Base-by-base conservation (phyloP, 169 alveolate genomes). In the Plasmodium yoelii region DNA sequence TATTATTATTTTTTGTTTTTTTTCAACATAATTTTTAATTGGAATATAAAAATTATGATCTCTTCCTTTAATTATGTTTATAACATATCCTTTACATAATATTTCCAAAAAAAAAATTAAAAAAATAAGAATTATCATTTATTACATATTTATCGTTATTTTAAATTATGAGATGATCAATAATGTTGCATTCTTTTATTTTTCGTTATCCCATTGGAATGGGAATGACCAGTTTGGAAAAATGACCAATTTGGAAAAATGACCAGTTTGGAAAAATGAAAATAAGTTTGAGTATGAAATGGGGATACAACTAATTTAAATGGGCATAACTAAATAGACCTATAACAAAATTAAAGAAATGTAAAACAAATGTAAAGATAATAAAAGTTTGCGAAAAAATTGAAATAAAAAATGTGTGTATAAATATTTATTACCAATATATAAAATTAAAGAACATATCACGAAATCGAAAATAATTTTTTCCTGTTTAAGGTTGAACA, bases 401-500 rank as follows among this genome's bases (percentile, higher is more conserved):
- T 15, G 9, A 15, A 51, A 51, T 13, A 51, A 12, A 10, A 13
- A 0, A 3, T 51, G 59, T 51, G 59, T 13, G 22, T 10, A 51
- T 13, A 39, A 47, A 6, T 0, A 51, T 12, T 15, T 15, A n/a
- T 84, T 84, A 84, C 91, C 80, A 69, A 84, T 69, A 47, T 84
- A 59, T 53, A 84, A 34, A 22, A 84, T 51, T 55, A 84, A 19
- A 7, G 91, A 57, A 39, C 91, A 84, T 13, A 84, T 63, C 19
- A 68, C 91, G 28, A 84, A 84, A 57, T 84, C 91, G 69, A 84
- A 84, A 46, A 84, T 69, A 19, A 84, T 60, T 69, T 84, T 84
- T 51, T 84, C 91, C 49, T 86, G 56, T 26, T 84, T 84, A 39
- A 84, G 73, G 13, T 68, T 67, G 69, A 84, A 69, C 49, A 70